A percentile compares a stretch with the other conserved stretches of the same genome.
Conservation (phyloP, 805 yeast species). For the Metschnikowia kofuensis region DNA sequence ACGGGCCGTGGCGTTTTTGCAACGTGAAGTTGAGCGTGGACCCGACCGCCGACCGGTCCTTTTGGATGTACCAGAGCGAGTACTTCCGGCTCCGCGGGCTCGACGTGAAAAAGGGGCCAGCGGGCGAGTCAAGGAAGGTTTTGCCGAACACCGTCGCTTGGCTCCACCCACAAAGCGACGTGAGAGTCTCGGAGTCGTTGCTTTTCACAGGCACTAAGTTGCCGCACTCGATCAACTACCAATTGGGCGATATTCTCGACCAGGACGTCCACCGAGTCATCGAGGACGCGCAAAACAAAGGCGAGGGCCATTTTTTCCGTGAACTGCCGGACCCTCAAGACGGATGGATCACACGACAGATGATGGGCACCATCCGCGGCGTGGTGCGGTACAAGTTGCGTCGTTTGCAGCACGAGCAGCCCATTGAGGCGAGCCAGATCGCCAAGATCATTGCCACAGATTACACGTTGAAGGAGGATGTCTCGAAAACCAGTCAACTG, state of each 20-base stretch:
- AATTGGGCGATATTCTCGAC: constrained; percentile 75
- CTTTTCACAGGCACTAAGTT: constrained; percentile 68
- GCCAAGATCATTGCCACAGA: constrained; percentile 43
- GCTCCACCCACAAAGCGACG: constrained; percentile 13
- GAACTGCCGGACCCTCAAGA: constrained; percentile 48
- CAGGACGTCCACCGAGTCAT: constrained; percentile 52
- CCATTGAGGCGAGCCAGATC: constrained; percentile 41
- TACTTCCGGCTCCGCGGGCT: constrained; percentile 59
- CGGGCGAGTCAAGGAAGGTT: constrained; percentile 14
- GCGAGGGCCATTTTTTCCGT: constrained; percentile 32
- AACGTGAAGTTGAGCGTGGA: constrained; percentile 77
- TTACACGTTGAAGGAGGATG: constrained; percentile 24
- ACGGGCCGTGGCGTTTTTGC: constrained; percentile 95
- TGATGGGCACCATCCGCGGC: constrained; percentile 61
- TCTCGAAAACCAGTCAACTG: constrained; percentile 10
- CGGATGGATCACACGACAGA: constrained; percentile 76
- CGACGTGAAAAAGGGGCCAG: constrained; percentile 13
- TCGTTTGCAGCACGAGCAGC: constrained; percentile 51
- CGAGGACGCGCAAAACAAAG: constrained; percentile 27
- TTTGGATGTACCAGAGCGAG: constrained; percentile 77
- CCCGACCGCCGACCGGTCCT: constrained; percentile 56
- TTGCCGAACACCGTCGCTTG: constrained; percentile 26
- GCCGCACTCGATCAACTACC: constrained; percentile 71
- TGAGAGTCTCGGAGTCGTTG: constrained; percentile 36
- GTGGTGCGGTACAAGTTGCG: constrained; percentile 71